Evolutionary conservation across 352 stramenopile genomes (phyloP).

Genomic region (Globisporangium spiculum): DNA sequence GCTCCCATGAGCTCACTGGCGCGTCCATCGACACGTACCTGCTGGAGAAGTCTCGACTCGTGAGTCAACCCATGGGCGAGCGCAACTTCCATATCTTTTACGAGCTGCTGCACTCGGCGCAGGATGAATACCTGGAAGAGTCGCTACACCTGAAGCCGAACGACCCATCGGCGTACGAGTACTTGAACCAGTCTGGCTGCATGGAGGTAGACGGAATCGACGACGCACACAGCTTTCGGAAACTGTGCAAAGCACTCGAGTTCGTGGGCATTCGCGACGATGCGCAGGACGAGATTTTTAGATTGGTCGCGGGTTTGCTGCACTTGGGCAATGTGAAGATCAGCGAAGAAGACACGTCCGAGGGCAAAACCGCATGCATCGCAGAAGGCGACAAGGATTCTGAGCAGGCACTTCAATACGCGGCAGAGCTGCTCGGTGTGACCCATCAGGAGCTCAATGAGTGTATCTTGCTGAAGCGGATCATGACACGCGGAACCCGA

Average conservation of each 20-base stretch:
- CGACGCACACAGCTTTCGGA: slow-evolving; percentile 63
- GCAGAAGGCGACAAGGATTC: slow-evolving; percentile 39
- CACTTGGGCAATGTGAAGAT: slow-evolving; percentile 83
- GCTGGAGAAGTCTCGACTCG: slow-evolving; percentile 81
- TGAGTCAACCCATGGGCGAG: slow-evolving; percentile 70
- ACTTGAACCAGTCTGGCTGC: slow-evolving; percentile 77
- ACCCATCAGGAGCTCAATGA: slow-evolving; percentile 57
- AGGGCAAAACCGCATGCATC: slow-evolving; percentile 73
- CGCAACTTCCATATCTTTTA: slow-evolving; percentile 90
- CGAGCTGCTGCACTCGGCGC: slow-evolving; percentile 66
- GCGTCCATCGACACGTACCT: slow-evolving; percentile 83
- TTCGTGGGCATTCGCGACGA: slow-evolving; percentile 72
- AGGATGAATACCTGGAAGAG: slow-evolving; percentile 46
- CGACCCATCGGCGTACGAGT: slow-evolving; percentile 57
- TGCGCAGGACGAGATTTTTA: slow-evolving; percentile 71
- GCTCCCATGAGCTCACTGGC: slow-evolving; percentile 69
- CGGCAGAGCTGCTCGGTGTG: slow-evolving; percentile 67
- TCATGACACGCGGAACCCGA: slow-evolving; percentile 69
- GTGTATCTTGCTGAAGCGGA: slow-evolving; percentile 78
- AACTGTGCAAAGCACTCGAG: slow-evolving; percentile 59
- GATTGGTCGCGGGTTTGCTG: slow-evolving; percentile 63
- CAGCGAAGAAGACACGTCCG: slow-evolving; percentile 61
- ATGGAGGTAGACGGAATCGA: slow-evolving; percentile 68
- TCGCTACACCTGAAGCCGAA: slow-evolving; percentile 56
- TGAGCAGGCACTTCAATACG: slow-evolving; percentile 41